Evolutionary conservation across 139 green algal genomes (phyloP), one percentile per base, ranked within the genome.

Genomic region (Volvox africanus): DNA sequence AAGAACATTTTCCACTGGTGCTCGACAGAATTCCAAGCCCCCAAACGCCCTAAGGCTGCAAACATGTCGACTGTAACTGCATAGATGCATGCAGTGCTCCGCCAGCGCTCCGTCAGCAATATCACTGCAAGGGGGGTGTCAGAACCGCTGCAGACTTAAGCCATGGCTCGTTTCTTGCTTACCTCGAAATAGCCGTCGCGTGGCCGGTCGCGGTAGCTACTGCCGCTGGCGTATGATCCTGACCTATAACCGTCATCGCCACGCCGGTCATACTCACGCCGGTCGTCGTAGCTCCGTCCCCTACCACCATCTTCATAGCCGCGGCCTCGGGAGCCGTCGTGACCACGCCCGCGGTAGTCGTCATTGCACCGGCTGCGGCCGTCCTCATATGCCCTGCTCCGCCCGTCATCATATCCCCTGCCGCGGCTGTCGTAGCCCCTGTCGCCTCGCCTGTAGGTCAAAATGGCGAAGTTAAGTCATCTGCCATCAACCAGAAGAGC

Each of bases 121-220:
- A 5, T 14, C 44, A 5, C 44, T 5, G 9, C 44, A 55, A 55
- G 5, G 44, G 9, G 44, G 44, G 9, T 14, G 9, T 9, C 44
- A 55, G 44, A 55, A 55, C 44, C 44, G 9, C 44, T 55, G 44
- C 44, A 55, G 5, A 55, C 5, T 9, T 55, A 55, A 55, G 44
- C 44, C 44, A 55, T 73, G n/a, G 26, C 2, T 79, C 71, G 35
- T 1, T 36, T 21, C 28, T 3, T 81, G 80, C 85, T 82, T 89
- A 89, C 85, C 85, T 89, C 85, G 44, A 55, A 61, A 12, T 89
- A 44, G 24, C 68, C 44, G 82, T 88, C 82, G 82, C 82, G 82
- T 88, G 82, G 82, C 82, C 82, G 82, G 62, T 84, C 78, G 11
- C 78, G 78, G 78, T 84, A 65, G 78, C 78, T 84, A 84, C 65